A percentile compares a stretch with the other conserved stretches of the same genome.
Conservation (phyloP, 768 basidiomycete genomes). For the Fomitopsis pulvina region DNA sequence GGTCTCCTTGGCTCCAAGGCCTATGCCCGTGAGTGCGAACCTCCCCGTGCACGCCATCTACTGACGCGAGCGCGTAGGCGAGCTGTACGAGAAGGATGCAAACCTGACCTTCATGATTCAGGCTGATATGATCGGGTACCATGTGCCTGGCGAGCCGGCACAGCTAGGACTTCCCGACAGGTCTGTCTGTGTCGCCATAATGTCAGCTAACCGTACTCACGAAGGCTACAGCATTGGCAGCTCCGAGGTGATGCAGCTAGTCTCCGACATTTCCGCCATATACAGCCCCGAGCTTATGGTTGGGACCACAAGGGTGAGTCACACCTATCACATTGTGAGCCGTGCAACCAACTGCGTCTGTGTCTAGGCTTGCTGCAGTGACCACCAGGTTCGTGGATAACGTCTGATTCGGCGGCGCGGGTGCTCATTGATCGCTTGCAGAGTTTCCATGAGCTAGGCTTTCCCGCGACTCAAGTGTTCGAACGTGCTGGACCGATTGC, state of each 20-base stretch:
- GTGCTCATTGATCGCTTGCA: slow-evolving; percentile 20
- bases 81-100: slow-evolving; percentile 49
- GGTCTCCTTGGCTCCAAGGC: slow-evolving; percentile 73
- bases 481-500: slow-evolving; percentile 81
- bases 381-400: slow-evolving; percentile 58
- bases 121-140: slow-evolving; percentile 91
- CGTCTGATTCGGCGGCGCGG: background rate
- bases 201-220: background rate
- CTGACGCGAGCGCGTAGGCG: slow-evolving; percentile 31
- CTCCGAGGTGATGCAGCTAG: slow-evolving; percentile 66
- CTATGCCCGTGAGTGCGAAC: slow-evolving; percentile 60
- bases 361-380: slow-evolving; percentile 77
- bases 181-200: slow-evolving; percentile 33
- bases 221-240: slow-evolving; percentile 59
- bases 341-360: background rate
- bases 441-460: slow-evolving; percentile 80
- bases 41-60: background rate
- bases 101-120: slow-evolving; percentile 83
- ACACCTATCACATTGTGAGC: background rate
- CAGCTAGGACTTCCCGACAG: slow-evolving; percentile 76
- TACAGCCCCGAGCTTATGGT: slow-evolving; percentile 78
- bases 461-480: slow-evolving; percentile 82
- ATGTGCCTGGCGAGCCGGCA: slow-evolving; percentile 64
- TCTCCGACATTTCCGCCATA: slow-evolving; percentile 66
- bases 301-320: slow-evolving; percentile 54